phyloP scores from a whole-genome alignment of 257 asterid genomes.

The Solanum pennellii region DNA sequence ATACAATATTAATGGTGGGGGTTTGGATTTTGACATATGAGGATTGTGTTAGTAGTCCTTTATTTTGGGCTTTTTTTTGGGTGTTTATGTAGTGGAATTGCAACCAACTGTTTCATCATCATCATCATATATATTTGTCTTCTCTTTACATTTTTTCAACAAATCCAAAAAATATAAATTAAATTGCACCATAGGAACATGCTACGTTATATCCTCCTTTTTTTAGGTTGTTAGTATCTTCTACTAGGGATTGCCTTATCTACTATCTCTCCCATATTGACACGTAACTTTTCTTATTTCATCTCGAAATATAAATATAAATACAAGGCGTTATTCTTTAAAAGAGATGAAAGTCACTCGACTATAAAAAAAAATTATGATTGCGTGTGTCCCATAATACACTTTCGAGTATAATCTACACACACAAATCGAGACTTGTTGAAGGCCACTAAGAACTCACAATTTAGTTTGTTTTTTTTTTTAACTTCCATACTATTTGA shows the following conservation, averaged over 20 bases:
- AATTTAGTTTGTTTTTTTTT: neutral
- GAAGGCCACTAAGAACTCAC: neutral
- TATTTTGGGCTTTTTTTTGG: neutral
- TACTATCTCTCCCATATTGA: neutral
- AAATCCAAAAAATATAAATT: neutral
- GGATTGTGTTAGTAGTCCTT: neutral
- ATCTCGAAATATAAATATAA: neutral
- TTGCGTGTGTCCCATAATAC: fast-evolving
- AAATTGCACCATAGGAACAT: neutral
- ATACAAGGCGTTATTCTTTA: neutral
- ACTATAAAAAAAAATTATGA: no score
- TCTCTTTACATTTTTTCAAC: neutral
- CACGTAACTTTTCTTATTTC: neutral
- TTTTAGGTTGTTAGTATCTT: neutral
- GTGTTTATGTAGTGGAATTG: neutral
- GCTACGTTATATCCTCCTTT: neutral
- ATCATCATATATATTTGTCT: conserved; percentile 1
- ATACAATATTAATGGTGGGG: neutral
- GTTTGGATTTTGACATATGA: neutral
- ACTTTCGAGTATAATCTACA: no score
- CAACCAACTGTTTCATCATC: neutral
- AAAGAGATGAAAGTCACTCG: no score
- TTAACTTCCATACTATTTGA: neutral
- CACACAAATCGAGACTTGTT: neutral
- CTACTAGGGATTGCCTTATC: neutral